Base-by-base conservation (phyloP, 2,329 filamentous ascomycete species). In the Daldinia sp. region DNA sequence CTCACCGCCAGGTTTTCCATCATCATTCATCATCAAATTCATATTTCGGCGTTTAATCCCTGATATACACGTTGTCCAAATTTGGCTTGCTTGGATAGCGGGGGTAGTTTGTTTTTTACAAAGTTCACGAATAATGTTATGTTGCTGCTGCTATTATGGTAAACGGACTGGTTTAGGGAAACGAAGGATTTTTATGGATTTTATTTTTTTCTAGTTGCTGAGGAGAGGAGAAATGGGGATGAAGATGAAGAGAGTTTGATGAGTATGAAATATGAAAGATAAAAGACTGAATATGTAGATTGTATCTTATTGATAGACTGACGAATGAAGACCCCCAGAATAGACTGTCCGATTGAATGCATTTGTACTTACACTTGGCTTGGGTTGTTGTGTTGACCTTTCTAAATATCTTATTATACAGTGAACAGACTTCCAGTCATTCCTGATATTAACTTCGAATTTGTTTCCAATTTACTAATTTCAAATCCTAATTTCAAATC, bases 231-330 rank as follows among this genome's bases (percentile, higher is more conserved):
- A 23, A 3, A 10, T 9, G 10, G 9, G 8, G 15, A 17, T 13
- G n/a, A 13, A 43, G 27, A 45, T 52, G 29, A 64, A 21, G 51
- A 45, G 58, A 51, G 53, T 56, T 65, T 58, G 56, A 61, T 43
- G n/a, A 35, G n/a, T n/a, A n/a, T n/a, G n/a, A 7, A 23, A 11
- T 9, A 48, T 27, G 27, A 30, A 13, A 27, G 25, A 35, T 17
- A 19, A 50, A 34, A 17, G 15, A 32, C 32, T 53, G 21, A 45
- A 56, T 30, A 64, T 34, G 55, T 58, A 65, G 63, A 65, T 65
- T 65, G 63, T 64, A 61, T 27, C 63, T 34, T 59, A 65, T 51
- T 54, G 51, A 45, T 65, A 65, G 63, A 59, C 58, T 59, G 50
- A 62, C 43, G 55, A 59, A 51, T 45, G 39, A 29, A 48, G 15